phyloP scores from a whole-genome alignment of 2,329 filamentous ascomycete genomes.

The Stagonosporopsis vannaccii region DNA sequence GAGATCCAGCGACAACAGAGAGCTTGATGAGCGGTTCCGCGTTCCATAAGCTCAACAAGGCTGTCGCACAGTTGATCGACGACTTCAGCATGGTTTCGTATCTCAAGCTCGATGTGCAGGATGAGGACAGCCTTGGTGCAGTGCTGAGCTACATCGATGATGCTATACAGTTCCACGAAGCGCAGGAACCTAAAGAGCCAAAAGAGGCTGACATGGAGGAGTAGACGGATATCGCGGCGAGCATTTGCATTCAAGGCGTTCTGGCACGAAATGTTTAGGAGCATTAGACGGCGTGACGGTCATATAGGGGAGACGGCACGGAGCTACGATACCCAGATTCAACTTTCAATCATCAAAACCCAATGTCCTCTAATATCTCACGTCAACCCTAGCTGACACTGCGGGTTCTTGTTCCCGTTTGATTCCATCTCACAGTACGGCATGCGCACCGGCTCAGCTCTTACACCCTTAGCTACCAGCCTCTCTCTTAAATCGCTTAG shows the following conservation, averaged over 20 bases:
- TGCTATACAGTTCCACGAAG: constrained; percentile 90
- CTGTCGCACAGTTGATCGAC: constrained; percentile 90
- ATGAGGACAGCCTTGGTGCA: constrained; percentile 87
- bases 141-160: constrained; percentile 94
- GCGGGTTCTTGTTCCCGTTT: constrained; percentile 32
- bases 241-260: constrained; percentile 21
- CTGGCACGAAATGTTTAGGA: not conserved
- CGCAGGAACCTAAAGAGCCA: constrained; percentile 88
- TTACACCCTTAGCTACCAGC: constrained; percentile 72
- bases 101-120: constrained; percentile 84
- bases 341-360: not conserved
- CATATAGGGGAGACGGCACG: not conserved
- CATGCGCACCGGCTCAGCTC: constrained; percentile 73
- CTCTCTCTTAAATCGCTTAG: constrained; percentile 79
- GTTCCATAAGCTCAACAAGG: constrained; percentile 83
- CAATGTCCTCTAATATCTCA: not conserved
- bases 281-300: constrained; percentile 16
- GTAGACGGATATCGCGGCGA: not conserved
- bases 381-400: constrained; percentile 24
- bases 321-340: constrained; percentile 18
- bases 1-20: constrained; percentile 70
- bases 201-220: constrained; percentile 51
- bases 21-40: constrained; percentile 81
- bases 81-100: constrained; percentile 99
- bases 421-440: constrained; percentile 72